Percentiles rank a stretch among this genome's conserved stretches.
Conservation (phyloP, 805 yeast genomes). For the Saturnispora quitensis region DNA sequence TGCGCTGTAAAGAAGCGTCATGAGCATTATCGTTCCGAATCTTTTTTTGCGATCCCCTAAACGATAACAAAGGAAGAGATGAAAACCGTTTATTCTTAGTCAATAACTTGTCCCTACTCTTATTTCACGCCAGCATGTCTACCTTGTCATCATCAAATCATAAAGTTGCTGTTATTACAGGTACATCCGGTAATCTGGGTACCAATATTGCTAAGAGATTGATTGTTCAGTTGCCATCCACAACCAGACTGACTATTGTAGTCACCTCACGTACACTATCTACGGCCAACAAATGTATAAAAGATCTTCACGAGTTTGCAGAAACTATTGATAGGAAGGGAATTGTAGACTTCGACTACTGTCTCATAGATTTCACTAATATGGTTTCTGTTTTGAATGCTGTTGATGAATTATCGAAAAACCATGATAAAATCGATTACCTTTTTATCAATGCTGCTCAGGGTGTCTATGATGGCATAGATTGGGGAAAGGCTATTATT, state of each 20-base stretch:
- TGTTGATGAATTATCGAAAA: constrained; percentile 54
- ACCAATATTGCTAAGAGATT: constrained; percentile 76
- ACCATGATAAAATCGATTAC: constrained; percentile 63
- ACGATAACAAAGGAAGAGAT: neutral
- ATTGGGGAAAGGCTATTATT: constrained; percentile 70
- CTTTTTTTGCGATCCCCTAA: neutral
- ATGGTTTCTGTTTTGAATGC: constrained; percentile 82
- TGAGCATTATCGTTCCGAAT: neutral
- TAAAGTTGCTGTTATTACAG: constrained; percentile 28
- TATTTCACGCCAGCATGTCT: neutral
- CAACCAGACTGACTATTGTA: constrained; percentile 59
- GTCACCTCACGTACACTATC: constrained; percentile 88
- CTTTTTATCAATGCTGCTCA: constrained; percentile 85
- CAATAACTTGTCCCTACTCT: neutral
- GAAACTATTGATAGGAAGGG: constrained; percentile 35
- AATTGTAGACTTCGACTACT: constrained; percentile 73
- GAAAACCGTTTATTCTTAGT: neutral
- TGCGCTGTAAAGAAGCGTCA: neutral
- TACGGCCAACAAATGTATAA: constrained; percentile 68
- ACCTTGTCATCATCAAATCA: constrained; percentile 11
- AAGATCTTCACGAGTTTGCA: constrained; percentile 38
- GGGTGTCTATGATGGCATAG: constrained; percentile 77
- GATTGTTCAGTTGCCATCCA: constrained; percentile 47
- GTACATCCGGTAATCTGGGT: constrained; percentile 61
- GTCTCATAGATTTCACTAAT: constrained; percentile 80